phyloP scores from a whole-genome alignment of 495 filamentous ascomycete genomes.

The Penicillium cataractarum region DNA sequence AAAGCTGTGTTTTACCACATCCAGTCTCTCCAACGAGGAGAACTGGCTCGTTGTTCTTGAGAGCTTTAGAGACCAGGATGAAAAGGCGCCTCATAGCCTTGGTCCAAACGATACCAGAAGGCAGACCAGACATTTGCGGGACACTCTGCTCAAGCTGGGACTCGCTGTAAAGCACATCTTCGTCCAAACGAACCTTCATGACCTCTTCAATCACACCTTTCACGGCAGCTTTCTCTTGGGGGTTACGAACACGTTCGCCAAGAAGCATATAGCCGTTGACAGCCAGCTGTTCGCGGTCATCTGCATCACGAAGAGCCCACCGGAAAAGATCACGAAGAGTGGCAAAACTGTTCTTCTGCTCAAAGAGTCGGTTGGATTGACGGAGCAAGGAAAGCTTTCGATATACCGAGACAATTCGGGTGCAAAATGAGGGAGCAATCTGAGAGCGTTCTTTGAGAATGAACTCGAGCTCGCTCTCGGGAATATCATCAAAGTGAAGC shows the following conservation, averaged over 20 bases:
- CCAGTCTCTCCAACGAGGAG: constrained; percentile 95
- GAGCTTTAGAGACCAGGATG: constrained; percentile 78
- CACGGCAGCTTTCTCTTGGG: constrained; percentile 80
- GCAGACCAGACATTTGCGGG: constrained; percentile 43
- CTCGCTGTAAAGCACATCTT: constrained; percentile 69
- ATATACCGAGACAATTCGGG: constrained; percentile 90
- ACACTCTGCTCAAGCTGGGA: constrained; percentile 53
- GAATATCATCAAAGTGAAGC: constrained; percentile 97
- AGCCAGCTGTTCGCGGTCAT: constrained; percentile 85
- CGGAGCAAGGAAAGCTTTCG: constrained; percentile 85
- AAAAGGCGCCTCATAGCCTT: constrained; percentile 90
- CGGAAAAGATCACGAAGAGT: constrained; percentile 95
- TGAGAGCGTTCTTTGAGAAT: constrained; percentile 87
- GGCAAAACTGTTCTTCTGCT: constrained; percentile 97
- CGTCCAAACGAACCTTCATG: constrained; percentile 82
- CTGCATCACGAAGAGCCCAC: constrained; percentile 88
- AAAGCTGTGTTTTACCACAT: constrained; percentile 95
- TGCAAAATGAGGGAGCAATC: constrained; percentile 89
- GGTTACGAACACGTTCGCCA: constrained; percentile 90
- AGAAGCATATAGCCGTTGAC: constrained; percentile 95
- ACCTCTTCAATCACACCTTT: constrained; percentile 90
- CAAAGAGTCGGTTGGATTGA: constrained; percentile 87
- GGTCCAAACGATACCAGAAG: constrained; percentile 83
- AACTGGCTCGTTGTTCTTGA: constrained; percentile 91
- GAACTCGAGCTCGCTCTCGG: constrained; percentile 88